Evolutionary conservation across 1,284 basidiomycete genomes (phyloP), one percentile per base, ranked within the genome.

Genomic region (Heterobasidion annosum): DNA sequence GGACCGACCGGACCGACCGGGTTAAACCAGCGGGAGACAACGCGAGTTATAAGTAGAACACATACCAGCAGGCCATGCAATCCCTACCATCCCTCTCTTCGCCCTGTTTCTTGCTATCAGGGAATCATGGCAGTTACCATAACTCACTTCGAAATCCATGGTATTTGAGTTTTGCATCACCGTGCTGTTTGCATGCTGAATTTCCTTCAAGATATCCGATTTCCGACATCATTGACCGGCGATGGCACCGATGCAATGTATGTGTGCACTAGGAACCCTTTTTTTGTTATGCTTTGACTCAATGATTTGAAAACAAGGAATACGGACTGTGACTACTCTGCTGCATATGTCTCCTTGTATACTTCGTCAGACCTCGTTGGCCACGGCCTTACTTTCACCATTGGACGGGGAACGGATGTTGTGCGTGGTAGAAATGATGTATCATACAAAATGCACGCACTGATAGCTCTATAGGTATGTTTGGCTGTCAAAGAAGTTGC

Each of bases 361-460:
- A 94, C 93, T 2, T 77, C 83, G 52, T 35, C 51, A 4, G 78
- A 82, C 53, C 81, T 94, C 50, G 79, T 84, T 53, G 93, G 93
- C 34, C 84, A 92, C 63, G 93, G 94, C 52, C 93, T 96, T 93
- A 95, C 94, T 12, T 97, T 97, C 69, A 96, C 93, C n/a, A 96
- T 95, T 63, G 93, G 94, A 4, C 83, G 93, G 44, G 93, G 93
- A 32, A 98, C 95, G 67, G 95, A 98, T 58, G 93, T 95, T 62
- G 93, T 85, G 58, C 57, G 34, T 51, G 42, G 19, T 18, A 25
- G 9, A 18, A n/a, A 8, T 25, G 15, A 19, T 32, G 8, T 8
- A 3, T 35, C 8, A 32, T 34, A 19, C 45, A 13, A 25, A 34
- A 51, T 7, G 10, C 37, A 40, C 37, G 10, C 37, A 40, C 10